Base-by-base conservation (phyloP, 306 rosid species). In the Cicer arietinum region DNA sequence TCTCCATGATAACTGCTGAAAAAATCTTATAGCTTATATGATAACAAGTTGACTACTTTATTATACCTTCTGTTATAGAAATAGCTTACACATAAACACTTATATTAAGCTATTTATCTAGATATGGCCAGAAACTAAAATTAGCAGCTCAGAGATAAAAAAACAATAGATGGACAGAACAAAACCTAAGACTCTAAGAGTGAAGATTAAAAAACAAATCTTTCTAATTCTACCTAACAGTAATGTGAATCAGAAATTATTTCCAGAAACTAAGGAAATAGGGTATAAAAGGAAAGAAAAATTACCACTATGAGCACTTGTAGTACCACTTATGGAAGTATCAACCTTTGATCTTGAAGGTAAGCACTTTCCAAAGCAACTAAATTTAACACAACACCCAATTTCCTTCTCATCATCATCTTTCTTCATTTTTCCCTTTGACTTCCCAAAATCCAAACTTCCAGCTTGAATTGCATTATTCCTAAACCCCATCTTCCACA, bases 301-400 rank as follows among this genome's bases (percentile, higher is more conserved):
- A 65, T 82, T 85, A 94, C 98, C 94, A 81, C 71, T 82, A 60
- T 84, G 76, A 35, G 88, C 72, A 79, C 56, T 47, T 44, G 71
- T 84, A 54, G 92, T 84, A 63, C 88, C 88, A 73, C 89, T 86
- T 75, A 84, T 79, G 82, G 92, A 82, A 86, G 71, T 87, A 79
- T 94, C 92, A 85, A 90, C 94, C 85, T 94, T 91, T 83, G 96
- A 91, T 87, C 94, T 91, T 48, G 98, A 91, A 87, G 92, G 88
- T 80, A 94, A 75, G 75, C 97, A 91, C 39, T 83, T 84, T 57
- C 92, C 79, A 61, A 87, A 79, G 79, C 87, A 87, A 77, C 83
- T 83, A 69, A 88, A 81, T 85, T 68, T 86, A 85, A 67, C 78
- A 90, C 97, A 91, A 80, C 98, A 94, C 3, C 96, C 89, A 80